Evolutionary conservation across 768 basidiomycete genomes (phyloP), one percentile per base, ranked within the genome.

Genomic region (Galerina sulciceps): DNA sequence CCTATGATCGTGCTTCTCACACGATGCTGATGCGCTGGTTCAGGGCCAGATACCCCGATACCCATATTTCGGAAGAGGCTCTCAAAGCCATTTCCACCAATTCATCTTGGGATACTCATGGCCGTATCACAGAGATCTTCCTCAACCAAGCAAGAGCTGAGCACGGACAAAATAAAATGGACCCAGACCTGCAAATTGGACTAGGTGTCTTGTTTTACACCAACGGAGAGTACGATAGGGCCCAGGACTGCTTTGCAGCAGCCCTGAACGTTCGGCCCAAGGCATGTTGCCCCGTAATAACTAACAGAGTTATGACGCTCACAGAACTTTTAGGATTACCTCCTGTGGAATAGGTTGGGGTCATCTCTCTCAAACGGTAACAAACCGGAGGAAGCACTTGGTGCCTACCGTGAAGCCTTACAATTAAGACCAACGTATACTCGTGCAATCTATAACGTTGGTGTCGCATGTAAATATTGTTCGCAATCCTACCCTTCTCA

Each of bases 371-470:
- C 95, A 6, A 99, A 99, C 70, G 94, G 93, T 0, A 93, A 85
- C 63, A 90, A 92, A 61, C 94, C 97, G 0, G 97, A 99, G 72
- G 94, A 96, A 71, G 96, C 96, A 3, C 76, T 94, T 9, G 90
- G 90, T 14, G 91, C 90, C 13, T 97, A 99, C 71, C 83, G 91
- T 58, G 88, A 95, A 71, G 97, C 97, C 0, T 81, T 99, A 22
- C 88, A 87, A 67, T 76, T 98, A 46, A 85, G 94, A 38, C 97
- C 97, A 23, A 96, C 94, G 0, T 99, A 97, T 71, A 99, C 97
- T 1, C 88, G 97, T 10, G 97, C 96, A 10, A 93, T 98, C 20
- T 98, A 96, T 70, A 99, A 99, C 67, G 93, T 99, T 36, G 97
- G 96, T 43, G 97, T 99, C 23, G 95, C 96, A 18, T 99, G 95